Conservation (phyloP, 257 asterid genomes). For the Prunella vulgaris region DNA sequence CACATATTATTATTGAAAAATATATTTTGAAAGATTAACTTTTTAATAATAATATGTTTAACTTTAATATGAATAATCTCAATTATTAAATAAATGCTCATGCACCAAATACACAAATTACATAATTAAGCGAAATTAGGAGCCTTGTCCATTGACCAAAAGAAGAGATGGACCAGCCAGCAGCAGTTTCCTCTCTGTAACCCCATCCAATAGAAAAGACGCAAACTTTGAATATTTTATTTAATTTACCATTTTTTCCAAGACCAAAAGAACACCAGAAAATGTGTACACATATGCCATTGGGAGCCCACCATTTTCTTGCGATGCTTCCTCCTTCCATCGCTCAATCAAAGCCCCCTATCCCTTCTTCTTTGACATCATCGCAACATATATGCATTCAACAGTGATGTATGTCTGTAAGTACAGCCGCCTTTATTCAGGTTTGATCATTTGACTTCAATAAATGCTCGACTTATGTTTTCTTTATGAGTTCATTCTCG, state of each 20-base stretch:
- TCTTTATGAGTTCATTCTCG: not conserved
- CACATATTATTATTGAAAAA: too few species aligned
- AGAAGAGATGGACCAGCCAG: not conserved
- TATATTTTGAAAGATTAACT: too few species aligned
- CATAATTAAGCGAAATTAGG: not conserved
- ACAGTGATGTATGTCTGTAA: constrained; percentile 1
- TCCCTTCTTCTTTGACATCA: constrained; percentile 21
- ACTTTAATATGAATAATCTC: too few species aligned
- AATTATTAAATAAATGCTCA: too few species aligned
- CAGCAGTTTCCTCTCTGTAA: constrained; percentile 3
- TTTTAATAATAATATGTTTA: too few species aligned
- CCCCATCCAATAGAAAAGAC: not conserved
- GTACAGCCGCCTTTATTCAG: constrained; percentile 36
- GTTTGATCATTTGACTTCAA: constrained; percentile 39
- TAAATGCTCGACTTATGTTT: constrained; percentile 33
- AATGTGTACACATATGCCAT: constrained; percentile 5
- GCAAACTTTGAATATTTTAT: constrained; percentile 22
- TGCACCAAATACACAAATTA: too few species aligned
- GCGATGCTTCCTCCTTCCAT: constrained; percentile 27
- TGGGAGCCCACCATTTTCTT: constrained; percentile 32
- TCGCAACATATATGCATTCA: not conserved
- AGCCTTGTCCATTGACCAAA: constrained; percentile 20
- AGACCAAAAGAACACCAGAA: not conserved
- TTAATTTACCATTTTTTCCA: not conserved
- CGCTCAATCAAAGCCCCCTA: constrained; percentile 16